Conservation (phyloP, 805 yeast species). For the Pichia gijzeniarum region DNA sequence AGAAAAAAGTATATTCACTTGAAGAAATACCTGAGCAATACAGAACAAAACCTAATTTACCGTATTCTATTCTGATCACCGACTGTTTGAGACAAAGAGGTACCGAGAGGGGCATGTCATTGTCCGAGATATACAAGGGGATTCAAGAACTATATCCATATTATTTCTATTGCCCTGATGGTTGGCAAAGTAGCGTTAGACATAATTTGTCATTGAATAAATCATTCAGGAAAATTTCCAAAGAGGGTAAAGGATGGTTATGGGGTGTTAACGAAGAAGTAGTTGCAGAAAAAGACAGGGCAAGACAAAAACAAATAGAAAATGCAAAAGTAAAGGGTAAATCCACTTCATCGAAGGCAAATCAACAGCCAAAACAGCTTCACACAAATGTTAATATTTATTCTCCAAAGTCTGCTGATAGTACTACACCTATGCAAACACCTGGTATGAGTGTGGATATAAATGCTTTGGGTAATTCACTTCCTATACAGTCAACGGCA, state of each 20-base stretch:
- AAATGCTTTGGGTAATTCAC: no score
- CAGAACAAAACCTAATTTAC: slow-evolving; percentile 74
- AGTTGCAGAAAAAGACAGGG: slow-evolving; percentile 70
- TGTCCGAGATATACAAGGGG: slow-evolving; percentile 79
- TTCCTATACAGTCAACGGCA: not conserved
- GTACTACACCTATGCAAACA: not conserved
- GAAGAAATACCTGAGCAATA: slow-evolving; percentile 89
- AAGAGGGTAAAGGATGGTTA: slow-evolving; percentile 90
- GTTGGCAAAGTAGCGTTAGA: slow-evolving; percentile 94
- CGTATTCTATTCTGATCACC: slow-evolving; percentile 76
- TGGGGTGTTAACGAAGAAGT: slow-evolving; percentile 90
- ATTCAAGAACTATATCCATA: slow-evolving; percentile 87
- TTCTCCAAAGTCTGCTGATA: not conserved
- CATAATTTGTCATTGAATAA: slow-evolving; percentile 85
- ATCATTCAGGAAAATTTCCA: slow-evolving; percentile 72
- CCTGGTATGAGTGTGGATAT: not conserved
- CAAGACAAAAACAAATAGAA: slow-evolving; percentile 59
- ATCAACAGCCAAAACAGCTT: not conserved
- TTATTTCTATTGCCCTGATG: slow-evolving; percentile 89
- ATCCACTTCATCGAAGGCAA: not conserved
- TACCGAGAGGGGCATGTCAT: slow-evolving; percentile 66
- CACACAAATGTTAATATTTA: slow-evolving; percentile 3
- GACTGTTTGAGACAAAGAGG: slow-evolving; percentile 66
- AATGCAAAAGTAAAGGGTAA: slow-evolving; percentile 35
- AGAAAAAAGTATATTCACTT: slow-evolving; percentile 59